Percentiles rank a stretch among this genome's conserved stretches.
phyloP scores from a whole-genome alignment of 495 filamentous ascomycete genomes.

The Penicillium lagena region DNA sequence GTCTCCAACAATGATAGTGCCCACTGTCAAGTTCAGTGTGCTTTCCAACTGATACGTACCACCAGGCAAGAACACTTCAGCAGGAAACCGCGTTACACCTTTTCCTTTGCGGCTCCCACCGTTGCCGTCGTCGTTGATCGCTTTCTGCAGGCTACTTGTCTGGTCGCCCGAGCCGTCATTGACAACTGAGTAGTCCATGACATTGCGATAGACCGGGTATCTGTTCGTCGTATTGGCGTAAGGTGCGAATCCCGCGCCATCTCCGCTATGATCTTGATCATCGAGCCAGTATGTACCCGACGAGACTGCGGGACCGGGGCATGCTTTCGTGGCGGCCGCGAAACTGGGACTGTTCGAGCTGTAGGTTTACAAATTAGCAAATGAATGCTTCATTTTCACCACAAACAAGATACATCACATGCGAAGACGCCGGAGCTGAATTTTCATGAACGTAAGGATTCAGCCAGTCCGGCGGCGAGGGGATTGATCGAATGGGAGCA shows the following conservation, averaged over 20 bases:
- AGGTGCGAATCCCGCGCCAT: conserved; percentile 30
- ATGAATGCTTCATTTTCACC: too few species aligned
- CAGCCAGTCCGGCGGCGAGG: neutral
- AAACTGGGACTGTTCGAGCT: neutral
- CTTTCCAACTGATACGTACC: conserved; percentile 37
- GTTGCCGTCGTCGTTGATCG: conserved; percentile 28
- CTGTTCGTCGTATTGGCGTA: conserved; percentile 21
- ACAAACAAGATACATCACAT: too few species aligned
- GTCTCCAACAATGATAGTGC: conserved; percentile 40
- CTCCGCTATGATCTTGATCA: conserved; percentile 22
- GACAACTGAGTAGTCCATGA: conserved; percentile 44
- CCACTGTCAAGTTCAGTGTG: conserved; percentile 34
- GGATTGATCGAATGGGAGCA: neutral
- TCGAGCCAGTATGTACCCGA: conserved; percentile 27
- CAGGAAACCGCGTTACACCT: conserved; percentile 42
- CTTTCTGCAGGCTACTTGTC: conserved; percentile 30
- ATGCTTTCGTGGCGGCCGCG: conserved; percentile 12
- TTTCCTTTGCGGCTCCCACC: conserved; percentile 27
- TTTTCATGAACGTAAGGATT: neutral
- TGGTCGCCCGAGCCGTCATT: conserved; percentile 43
- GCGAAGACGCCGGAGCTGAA: neutral
- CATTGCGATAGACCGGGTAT: conserved; percentile 54
- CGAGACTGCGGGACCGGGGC: conserved; percentile 4
- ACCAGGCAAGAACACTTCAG: conserved; percentile 42
- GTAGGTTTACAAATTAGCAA: neutral